Conservation (phyloP, 2,329 filamentous ascomycete genomes). For the Ambrosiella xylebori region DNA sequence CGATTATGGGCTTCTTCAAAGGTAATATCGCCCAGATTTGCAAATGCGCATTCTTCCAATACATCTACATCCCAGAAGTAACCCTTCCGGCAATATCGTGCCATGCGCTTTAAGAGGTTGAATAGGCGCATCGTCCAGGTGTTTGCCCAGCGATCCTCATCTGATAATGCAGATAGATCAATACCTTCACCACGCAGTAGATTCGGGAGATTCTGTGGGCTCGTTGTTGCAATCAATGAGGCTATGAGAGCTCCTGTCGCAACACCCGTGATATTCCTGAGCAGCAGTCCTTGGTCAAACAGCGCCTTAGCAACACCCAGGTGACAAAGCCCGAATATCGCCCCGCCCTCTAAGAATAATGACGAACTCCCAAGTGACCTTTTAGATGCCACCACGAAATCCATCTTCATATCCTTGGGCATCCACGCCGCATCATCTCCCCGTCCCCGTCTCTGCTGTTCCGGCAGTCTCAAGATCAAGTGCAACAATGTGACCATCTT, state of each 20-base stretch:
- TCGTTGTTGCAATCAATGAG: slow-evolving; percentile 72
- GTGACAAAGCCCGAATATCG: slow-evolving; percentile 82
- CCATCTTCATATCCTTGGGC: slow-evolving; percentile 54
- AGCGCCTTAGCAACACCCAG: slow-evolving; percentile 79
- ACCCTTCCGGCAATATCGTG: slow-evolving; percentile 55
- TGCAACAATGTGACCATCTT: slow-evolving; percentile 68
- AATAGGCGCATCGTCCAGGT: slow-evolving; percentile 8
- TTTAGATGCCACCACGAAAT: slow-evolving; percentile 71
- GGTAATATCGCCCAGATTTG: slow-evolving; percentile 74
- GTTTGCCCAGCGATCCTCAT: slow-evolving; percentile 16
- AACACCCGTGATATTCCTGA: slow-evolving; percentile 80
- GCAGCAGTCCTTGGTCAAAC: slow-evolving; percentile 61
- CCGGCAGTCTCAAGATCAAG: slow-evolving; percentile 45
- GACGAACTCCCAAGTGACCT: slow-evolving; percentile 79
- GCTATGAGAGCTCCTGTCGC: slow-evolving; percentile 82
- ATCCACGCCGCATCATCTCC: slow-evolving; percentile 19
- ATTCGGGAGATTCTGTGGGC: slow-evolving; percentile 62
- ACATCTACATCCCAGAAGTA: slow-evolving; percentile 72
- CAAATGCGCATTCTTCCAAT: slow-evolving; percentile 65
- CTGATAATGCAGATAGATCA: slow-evolving; percentile 61
- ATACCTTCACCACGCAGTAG: slow-evolving; percentile 68
- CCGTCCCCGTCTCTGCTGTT: slow-evolving; percentile 29
- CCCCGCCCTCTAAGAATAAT: slow-evolving; percentile 73
- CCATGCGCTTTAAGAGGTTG: slow-evolving; percentile 48
- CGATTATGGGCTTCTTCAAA: slow-evolving; percentile 83